Conservation (phyloP, 768 basidiomycete species). For the Xerocomellus dryophilus region DNA sequence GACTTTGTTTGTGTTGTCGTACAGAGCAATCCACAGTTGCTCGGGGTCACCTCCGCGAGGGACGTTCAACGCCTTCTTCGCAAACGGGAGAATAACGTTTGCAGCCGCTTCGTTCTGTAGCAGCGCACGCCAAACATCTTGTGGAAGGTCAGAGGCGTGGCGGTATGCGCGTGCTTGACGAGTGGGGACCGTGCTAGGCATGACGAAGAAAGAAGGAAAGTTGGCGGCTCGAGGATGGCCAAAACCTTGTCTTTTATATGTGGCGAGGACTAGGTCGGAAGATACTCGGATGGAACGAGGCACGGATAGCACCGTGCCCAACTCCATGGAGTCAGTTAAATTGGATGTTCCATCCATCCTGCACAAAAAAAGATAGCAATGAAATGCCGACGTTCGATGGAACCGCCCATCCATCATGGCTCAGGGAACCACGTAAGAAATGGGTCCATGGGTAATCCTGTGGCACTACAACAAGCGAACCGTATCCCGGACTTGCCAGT, state of each 20-base stretch:
- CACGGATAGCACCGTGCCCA: background rate
- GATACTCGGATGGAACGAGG: too few species aligned
- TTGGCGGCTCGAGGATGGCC: too few species aligned
- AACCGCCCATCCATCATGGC: background rate
- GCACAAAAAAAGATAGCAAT: background rate
- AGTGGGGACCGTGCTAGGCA: slow-evolving; percentile 4
- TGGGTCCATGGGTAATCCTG: too few species aligned
- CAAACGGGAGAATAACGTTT: slow-evolving; percentile 41
- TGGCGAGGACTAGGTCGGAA: background rate
- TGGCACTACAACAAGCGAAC: background rate
- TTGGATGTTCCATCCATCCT: background rate
- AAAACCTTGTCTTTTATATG: background rate
- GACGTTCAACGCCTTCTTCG: slow-evolving; percentile 22
- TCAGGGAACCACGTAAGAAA: background rate
- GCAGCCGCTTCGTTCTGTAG: slow-evolving; percentile 28
- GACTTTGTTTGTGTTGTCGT: slow-evolving; percentile 12
- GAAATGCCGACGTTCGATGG: background rate
- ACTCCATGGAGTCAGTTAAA: too few species aligned
- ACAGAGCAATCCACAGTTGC: slow-evolving; percentile 33
- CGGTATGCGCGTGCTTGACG: slow-evolving; percentile 4
- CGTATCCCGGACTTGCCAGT: background rate
- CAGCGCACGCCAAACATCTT: slow-evolving; percentile 30
- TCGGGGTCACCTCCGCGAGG: background rate
- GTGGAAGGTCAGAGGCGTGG: slow-evolving; percentile 13
- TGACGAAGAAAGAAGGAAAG: slow-evolving; percentile 1